Percentiles rank a stretch among this genome's conserved stretches.
Evolutionary conservation across 139 green algal species (phyloP).

Genomic region (Chlorella sp.): DNA sequence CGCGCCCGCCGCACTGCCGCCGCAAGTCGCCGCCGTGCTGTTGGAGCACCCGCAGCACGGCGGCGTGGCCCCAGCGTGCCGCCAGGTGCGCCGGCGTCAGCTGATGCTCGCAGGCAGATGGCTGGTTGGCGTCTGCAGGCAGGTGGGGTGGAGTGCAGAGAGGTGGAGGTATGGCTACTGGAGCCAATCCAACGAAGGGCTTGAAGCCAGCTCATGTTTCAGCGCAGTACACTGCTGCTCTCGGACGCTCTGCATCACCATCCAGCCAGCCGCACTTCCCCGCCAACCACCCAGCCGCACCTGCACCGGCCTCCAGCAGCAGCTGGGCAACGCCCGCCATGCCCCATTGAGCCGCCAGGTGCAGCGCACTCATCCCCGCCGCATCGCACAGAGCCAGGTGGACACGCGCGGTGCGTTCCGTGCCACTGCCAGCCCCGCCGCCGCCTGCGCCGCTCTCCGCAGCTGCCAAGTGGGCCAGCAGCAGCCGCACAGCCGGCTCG

Average conservation of each 20-base stretch:
- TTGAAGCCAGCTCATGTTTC: no score
- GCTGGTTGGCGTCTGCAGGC: constrained; percentile 31
- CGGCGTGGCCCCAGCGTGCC: constrained; percentile 27
- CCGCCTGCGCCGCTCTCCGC: neutral
- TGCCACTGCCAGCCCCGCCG: neutral
- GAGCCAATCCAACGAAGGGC: no score
- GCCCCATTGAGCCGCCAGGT: constrained; percentile 40
- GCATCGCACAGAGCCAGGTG: constrained; percentile 6
- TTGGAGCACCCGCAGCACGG: constrained; percentile 9
- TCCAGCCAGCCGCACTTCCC: no score
- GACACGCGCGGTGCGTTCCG: neutral
- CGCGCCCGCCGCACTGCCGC: neutral
- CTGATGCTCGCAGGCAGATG: neutral
- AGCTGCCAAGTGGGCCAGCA: neutral
- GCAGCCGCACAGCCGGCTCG: neutral
- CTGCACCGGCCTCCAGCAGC: constrained; percentile 17
- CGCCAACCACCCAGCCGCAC: neutral
- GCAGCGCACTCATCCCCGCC: neutral
- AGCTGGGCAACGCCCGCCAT: constrained; percentile 6
- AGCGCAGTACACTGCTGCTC: no score
- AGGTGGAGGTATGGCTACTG: neutral
- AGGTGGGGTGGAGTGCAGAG: neutral
- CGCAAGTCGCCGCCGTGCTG: constrained; percentile 7
- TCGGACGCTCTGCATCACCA: no score
- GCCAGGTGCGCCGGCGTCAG: constrained; percentile 26